Evolutionary conservation across 1,284 basidiomycete genomes (phyloP).

Genomic region (Wallemia ichthyophaga): DNA sequence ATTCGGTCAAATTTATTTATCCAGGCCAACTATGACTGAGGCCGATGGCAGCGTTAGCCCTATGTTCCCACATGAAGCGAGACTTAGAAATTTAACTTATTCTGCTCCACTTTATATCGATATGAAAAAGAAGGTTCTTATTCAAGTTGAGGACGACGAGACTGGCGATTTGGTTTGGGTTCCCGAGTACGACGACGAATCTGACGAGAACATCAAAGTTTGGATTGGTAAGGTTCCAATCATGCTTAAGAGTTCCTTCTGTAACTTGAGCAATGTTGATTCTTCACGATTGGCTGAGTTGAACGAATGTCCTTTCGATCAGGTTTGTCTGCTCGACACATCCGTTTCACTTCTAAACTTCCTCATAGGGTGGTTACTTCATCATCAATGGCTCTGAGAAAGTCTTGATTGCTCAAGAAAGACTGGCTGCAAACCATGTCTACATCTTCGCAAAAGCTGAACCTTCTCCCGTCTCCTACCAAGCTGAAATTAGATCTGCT

Average conservation of each 20-base stretch:
- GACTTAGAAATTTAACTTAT: constrained; percentile 78
- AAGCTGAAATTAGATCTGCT: constrained; percentile 89
- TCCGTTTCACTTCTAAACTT: not conserved
- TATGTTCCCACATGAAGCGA: constrained; percentile 90
- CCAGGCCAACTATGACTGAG: constrained; percentile 76
- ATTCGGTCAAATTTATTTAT: constrained; percentile 92
- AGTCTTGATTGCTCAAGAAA: constrained; percentile 93
- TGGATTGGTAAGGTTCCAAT: constrained; percentile 71
- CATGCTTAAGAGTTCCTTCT: constrained; percentile 29
- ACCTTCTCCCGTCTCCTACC: constrained; percentile 78
- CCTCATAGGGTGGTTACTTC: constrained; percentile 63
- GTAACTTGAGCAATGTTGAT: constrained; percentile 49
- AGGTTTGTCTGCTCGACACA: constrained; percentile 9
- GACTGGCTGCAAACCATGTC: constrained; percentile 98
- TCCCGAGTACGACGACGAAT: constrained; percentile 25
- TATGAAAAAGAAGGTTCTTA: constrained; percentile 58
- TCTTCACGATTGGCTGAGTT: constrained; percentile 61
- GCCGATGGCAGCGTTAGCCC: constrained; percentile 77
- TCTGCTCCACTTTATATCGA: constrained; percentile 90
- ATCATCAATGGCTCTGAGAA: constrained; percentile 99
- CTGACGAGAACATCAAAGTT: constrained; percentile 44
- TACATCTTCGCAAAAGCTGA: constrained; percentile 97
- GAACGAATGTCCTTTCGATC: constrained; percentile 94
- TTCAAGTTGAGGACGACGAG: constrained; percentile 39
- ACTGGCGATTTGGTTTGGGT: constrained; percentile 61